Base-by-base conservation (phyloP, 768 basidiomycete genomes). In the Dentipellis fragilis region DNA sequence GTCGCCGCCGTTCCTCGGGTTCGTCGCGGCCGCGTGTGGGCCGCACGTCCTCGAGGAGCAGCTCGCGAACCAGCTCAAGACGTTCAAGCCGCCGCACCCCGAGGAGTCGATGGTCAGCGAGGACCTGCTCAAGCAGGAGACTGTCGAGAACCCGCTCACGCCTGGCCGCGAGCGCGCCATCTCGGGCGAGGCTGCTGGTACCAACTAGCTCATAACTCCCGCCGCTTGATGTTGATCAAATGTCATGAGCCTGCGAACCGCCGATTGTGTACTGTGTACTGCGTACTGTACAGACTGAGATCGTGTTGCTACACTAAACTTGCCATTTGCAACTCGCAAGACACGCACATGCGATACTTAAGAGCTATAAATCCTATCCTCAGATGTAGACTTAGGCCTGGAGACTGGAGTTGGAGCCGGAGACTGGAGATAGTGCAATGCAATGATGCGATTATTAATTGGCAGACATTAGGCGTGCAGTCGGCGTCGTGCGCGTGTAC, bases 1-100 rank as follows among this genome's bases (percentile, higher is more conserved):
- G 1, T 96, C 93, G 0, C 96, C 96, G 0, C 87, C 93, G 0
- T 97, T 97, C 83, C 85, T 99, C 53, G 96, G 96, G 12, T 87
- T 99, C 68, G 80, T 99, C 49, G 84, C 95, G 4, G 93, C 96
- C 1, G 74, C 96, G 0, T 76, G 75, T 45, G 77, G 79, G 0
- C 12, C 46, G 16, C 52, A 63, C 10, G 77, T 83, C 0, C 77
- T 98, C 4, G 72, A 80, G 35, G 85, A 87, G 65, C 90, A 96
- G 66, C 63, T 93, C 22, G 74, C 74, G 50, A 65, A 71, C n/a
- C 94, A 95, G 70, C 62, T 76, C 46, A 67, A 68, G 52, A 69
- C 69, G 10, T 93, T 81, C 70, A 72, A 69, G 58, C 88, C 90
- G 1, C 89, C 89, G 7, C 89, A 92, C 65, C 89, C 89, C 0